Evolutionary conservation across 1,284 basidiomycete species (phyloP).

Genomic region (Fomes fomentarius): DNA sequence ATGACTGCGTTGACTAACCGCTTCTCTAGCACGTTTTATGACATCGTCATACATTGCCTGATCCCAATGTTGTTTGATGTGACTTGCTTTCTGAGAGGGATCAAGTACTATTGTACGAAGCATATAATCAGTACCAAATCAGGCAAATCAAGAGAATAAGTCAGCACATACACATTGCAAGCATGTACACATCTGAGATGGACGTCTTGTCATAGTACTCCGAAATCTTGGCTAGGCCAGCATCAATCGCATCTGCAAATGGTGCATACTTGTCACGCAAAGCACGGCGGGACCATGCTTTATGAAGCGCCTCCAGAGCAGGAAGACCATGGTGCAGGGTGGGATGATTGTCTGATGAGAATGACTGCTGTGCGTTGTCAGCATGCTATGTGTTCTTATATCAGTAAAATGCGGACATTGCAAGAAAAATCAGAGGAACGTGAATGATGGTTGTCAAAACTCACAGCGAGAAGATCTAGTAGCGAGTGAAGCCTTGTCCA

Average conservation of each 20-base stretch:
- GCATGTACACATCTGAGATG: neutral
- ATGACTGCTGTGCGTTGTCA: conserved; percentile 42
- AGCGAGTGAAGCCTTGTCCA: no score
- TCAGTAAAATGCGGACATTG: no score
- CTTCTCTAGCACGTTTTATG: neutral
- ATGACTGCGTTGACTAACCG: no score
- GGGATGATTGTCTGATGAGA: conserved; percentile 38
- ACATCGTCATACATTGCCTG: neutral
- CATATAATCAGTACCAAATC: no score
- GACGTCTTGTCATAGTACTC: neutral
- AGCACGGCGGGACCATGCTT: conserved; percentile 19
- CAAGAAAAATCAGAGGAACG: no score
- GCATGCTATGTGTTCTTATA: conserved; percentile 40
- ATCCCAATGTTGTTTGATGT: neutral
- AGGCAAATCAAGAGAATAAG: no score
- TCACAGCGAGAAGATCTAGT: conserved; percentile 35
- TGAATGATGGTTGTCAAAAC: no score
- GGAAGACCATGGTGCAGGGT: conserved; percentile 38
- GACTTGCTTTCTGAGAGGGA: neutral
- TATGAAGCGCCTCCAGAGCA: conserved; percentile 37
- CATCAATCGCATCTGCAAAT: neutral
- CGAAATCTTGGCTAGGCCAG: neutral
- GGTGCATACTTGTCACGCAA: conserved; percentile 19
- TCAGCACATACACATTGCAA: conserved; percentile 21
- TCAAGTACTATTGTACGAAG: neutral